phyloP scores from a whole-genome alignment of 345 rosid species.

The Theobroma cacao region DNA sequence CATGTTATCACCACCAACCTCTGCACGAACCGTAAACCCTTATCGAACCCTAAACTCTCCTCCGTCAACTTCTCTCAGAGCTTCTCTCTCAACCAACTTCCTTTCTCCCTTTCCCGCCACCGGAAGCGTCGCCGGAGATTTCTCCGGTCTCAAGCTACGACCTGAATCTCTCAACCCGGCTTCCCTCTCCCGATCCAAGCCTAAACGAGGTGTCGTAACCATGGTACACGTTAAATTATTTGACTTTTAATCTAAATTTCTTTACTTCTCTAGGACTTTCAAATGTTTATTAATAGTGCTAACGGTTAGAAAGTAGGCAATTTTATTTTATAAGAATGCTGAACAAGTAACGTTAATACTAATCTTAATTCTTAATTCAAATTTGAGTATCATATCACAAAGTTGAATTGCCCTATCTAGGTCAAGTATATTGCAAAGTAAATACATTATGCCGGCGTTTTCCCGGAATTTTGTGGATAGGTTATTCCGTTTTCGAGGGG shows the following conservation, averaged over 20 bases:
- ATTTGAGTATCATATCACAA: not conserved
- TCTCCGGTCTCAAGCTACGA: conserved; percentile 52
- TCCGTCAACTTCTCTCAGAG: conserved; percentile 26
- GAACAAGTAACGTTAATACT: not conserved
- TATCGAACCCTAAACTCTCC: conserved; percentile 21
- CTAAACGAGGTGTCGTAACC: conserved; percentile 67
- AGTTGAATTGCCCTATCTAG: not conserved
- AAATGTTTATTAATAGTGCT: not conserved
- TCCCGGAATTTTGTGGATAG: conserved; percentile 32
- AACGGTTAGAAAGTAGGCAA: not conserved
- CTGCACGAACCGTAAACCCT: conserved; percentile 26
- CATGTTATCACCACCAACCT: conserved; percentile 27
- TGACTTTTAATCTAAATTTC: conserved; percentile 4
- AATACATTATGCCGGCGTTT: not conserved
- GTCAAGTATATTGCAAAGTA: not conserved
- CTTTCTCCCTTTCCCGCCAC: conserved; percentile 36
- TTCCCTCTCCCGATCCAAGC: conserved; percentile 44
- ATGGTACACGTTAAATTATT: conserved; percentile 40
- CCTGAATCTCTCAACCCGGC: conserved; percentile 45
- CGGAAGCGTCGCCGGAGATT: conserved; percentile 51
- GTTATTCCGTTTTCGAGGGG: conserved; percentile 78
- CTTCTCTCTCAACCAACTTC: conserved; percentile 50
- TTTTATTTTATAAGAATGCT: not conserved
- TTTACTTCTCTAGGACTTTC: not conserved
- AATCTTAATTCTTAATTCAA: not conserved